These are phyloP conservation scores for Flaveria trinervia DNA, from an alignment of 129 eudicot genomes.

Conservation along the genomic window DNA sequence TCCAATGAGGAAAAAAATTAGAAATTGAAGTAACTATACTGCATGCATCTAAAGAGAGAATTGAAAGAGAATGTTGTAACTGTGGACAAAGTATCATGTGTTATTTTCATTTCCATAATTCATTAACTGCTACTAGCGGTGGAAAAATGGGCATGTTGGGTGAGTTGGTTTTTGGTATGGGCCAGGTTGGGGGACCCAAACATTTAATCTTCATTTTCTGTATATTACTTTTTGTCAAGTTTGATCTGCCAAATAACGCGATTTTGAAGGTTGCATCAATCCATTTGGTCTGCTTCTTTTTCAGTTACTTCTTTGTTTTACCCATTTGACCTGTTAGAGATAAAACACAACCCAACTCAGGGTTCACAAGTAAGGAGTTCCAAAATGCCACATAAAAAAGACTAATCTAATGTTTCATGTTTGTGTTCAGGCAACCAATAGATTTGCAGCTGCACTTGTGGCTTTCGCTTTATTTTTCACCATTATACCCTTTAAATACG, in stretches of 20 bases:
- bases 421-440: slow-evolving; percentile 72
- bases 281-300: too few species aligned
- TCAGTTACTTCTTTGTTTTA: background rate
- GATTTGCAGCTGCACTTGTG: slow-evolving; percentile 53
- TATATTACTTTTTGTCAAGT: background rate
- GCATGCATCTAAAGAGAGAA: background rate
- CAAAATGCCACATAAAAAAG: background rate
- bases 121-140: background rate
- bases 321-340: background rate
- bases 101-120: background rate
- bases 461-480: slow-evolving; percentile 53
- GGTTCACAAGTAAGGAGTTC: background rate
- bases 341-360: background rate
- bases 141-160: background rate
- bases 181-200: background rate
- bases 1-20: background rate
- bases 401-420: background rate
- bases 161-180: background rate
- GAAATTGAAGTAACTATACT: background rate
- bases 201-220: background rate
- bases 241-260: background rate
- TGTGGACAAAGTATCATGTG: too few species aligned
- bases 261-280: background rate
- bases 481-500: slow-evolving; percentile 53
- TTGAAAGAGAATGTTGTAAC: background rate